Evolutionary conservation across 148 eudicot species (phyloP), one percentile per base, ranked within the genome.

Genomic region (Selenicereus undatus): DNA sequence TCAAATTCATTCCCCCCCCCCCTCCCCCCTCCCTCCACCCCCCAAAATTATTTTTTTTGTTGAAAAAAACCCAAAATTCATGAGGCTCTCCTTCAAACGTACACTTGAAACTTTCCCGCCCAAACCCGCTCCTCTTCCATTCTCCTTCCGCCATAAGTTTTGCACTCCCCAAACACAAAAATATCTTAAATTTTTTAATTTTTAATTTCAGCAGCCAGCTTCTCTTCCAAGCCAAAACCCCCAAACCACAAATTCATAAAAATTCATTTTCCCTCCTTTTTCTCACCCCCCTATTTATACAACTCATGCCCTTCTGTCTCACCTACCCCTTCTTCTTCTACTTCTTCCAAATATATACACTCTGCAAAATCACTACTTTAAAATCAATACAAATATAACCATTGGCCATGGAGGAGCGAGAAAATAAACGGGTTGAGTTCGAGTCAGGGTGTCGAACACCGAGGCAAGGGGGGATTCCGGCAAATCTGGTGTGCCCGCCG

Each of bases 381-480:
- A 54, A 54, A 0, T 5, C 30, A 29, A 3, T 14, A 22, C 12
- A 8, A 3, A 12, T 1, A 21, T 0, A 11, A 1, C 1, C 2
- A 68, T 5, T 18, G 27, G 24, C 35, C 21, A 83, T 79, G 83
- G 86, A 84, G 54, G 79, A 76, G 6, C 65, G 74, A 5, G 76
- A 79, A 39, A 51, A 39, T 29, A 48, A 12, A 75, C 66, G 39
- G 60, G 80, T n/a, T 58, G 90, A 88, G 52, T 56, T 30, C 72
- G 85, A 76, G 79, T 72, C 88, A 0, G 90, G 90, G 18, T 90
- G 89, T 62, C 51, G 52, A 9, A 92, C 95, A 3, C 93, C 93
- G 17, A 84, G 79, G 26, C 84, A 54, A 11, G n/a, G 76, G 6
- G 73, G 79, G 56, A 87, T 78, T 70, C 89, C 85, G 71, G 88